phyloP scores from a whole-genome alignment of 192 early-diverging fungal genomes.

The Coemansia sp. region DNA sequence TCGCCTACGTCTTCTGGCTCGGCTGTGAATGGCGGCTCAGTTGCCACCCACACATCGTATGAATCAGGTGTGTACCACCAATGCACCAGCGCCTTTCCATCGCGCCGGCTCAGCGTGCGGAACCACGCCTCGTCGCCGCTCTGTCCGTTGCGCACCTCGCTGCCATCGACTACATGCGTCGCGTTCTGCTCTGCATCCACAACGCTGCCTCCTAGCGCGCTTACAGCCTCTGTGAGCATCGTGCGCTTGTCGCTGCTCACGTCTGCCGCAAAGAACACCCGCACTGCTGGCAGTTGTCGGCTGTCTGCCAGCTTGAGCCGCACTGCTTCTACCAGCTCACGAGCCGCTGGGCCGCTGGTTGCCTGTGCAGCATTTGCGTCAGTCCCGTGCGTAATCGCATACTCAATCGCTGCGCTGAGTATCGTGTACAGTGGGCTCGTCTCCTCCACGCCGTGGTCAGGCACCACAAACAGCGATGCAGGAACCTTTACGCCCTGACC shows the following conservation, averaged over 20 bases:
- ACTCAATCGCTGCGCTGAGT: constrained; percentile 42
- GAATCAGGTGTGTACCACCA: constrained; percentile 85
- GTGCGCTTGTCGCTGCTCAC: constrained; percentile 20
- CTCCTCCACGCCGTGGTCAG: constrained; percentile 23
- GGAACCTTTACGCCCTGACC: constrained; percentile 29
- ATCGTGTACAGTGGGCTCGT: constrained; percentile 36
- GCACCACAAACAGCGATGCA: constrained; percentile 30
- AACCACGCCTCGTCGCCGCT: constrained; percentile 45
- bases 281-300: constrained; percentile 31
- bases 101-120: constrained; percentile 48
- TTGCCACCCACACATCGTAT: constrained; percentile 71
- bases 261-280: constrained; percentile 28
- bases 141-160: constrained; percentile 15
- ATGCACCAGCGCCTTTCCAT: constrained; percentile 65
- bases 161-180: constrained; percentile 31
- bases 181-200: constrained; percentile 23
- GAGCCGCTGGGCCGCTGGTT: constrained; percentile 13
- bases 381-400: constrained; percentile 16
- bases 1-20: constrained; percentile 63
- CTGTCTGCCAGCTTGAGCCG: constrained; percentile 41
- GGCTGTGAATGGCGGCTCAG: constrained; percentile 60
- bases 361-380: constrained; percentile 16
- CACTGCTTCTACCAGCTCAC: constrained; percentile 27
- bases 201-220: constrained; percentile 23
- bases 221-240: constrained; percentile 13